These are phyloP conservation scores for Nothophaeocryptopus gaeumannii DNA, from an alignment of 2,329 filamentous ascomycete species.

Conservation along the genomic window DNA sequence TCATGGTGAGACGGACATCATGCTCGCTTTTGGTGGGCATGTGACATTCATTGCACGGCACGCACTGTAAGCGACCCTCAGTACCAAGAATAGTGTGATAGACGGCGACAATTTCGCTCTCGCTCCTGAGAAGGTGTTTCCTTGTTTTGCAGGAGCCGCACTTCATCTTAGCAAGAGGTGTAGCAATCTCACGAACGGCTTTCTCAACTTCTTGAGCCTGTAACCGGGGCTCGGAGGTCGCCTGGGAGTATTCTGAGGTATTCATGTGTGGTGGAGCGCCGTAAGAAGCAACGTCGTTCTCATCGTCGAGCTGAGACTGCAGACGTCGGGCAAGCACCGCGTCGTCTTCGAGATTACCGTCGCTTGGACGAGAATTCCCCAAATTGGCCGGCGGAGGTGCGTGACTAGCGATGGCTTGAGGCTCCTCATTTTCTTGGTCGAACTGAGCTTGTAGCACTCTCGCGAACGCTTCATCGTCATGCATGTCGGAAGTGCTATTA, in stretches of 20 bases:
- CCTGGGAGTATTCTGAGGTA: background rate
- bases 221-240: background rate
- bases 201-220: background rate
- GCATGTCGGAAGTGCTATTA: background rate
- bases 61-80: background rate
- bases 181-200: background rate
- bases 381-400: background rate
- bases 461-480: slow-evolving; percentile 9
- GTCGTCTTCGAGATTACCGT: slow-evolving; percentile 1
- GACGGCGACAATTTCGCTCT: background rate
- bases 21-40: background rate
- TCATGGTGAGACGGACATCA: slow-evolving; percentile 31
- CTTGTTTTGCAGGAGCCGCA: background rate
- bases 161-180: slow-evolving; percentile 1
- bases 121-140: slow-evolving; percentile 2
- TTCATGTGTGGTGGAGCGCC: background rate
- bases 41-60: slow-evolving; percentile 1
- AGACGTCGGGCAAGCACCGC: slow-evolving; percentile 8
- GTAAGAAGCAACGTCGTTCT: background rate
- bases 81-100: background rate
- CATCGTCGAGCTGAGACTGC: slow-evolving; percentile 3
- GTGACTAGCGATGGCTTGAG: background rate
- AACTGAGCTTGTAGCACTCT: slow-evolving; percentile 1
- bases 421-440: background rate
- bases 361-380: background rate